Percentiles rank a stretch among this genome's conserved stretches.
Evolutionary conservation across 306 rosid genomes (phyloP).

Genomic region (Medicago arabica): DNA sequence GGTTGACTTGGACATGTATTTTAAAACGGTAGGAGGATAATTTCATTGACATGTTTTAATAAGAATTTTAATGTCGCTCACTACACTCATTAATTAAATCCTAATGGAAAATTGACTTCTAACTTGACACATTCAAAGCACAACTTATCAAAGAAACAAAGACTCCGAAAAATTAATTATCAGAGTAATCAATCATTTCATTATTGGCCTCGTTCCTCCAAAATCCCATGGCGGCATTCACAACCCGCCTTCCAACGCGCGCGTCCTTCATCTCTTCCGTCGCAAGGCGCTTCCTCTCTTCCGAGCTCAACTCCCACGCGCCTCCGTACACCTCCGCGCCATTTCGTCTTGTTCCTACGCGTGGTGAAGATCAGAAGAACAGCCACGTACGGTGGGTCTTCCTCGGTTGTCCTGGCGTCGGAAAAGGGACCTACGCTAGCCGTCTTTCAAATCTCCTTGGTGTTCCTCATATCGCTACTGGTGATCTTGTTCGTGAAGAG

Average conservation of each 20-base stretch:
- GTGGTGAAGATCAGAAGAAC: conserved; percentile 58
- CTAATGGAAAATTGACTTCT: too few species aligned
- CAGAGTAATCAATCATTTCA: neutral
- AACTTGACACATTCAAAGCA: too few species aligned
- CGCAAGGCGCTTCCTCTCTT: conserved; percentile 42
- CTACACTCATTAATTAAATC: too few species aligned
- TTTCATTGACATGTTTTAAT: too few species aligned
- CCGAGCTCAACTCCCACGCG: conserved; percentile 47
- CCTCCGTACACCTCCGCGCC: conserved; percentile 41
- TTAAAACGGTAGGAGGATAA: too few species aligned
- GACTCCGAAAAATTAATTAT: too few species aligned
- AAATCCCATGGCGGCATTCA: conserved; percentile 74
- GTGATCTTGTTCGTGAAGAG: conserved; percentile 94
- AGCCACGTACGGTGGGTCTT: conserved; percentile 85
- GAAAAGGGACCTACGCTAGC: conserved; percentile 90
- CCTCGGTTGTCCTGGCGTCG: conserved; percentile 93
- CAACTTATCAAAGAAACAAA: too few species aligned
- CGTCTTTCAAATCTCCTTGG: conserved; percentile 83
- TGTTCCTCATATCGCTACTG: conserved; percentile 89
- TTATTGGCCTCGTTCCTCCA: conserved; percentile 7
- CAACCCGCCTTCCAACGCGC: conserved; percentile 66
- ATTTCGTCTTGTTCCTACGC: conserved; percentile 39
- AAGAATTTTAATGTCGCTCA: too few species aligned
- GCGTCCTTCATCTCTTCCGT: conserved; percentile 45
- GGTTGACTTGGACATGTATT: too few species aligned